Conservation (phyloP, 495 filamentous ascomycete genomes). For the Xylaria bambusicola region DNA sequence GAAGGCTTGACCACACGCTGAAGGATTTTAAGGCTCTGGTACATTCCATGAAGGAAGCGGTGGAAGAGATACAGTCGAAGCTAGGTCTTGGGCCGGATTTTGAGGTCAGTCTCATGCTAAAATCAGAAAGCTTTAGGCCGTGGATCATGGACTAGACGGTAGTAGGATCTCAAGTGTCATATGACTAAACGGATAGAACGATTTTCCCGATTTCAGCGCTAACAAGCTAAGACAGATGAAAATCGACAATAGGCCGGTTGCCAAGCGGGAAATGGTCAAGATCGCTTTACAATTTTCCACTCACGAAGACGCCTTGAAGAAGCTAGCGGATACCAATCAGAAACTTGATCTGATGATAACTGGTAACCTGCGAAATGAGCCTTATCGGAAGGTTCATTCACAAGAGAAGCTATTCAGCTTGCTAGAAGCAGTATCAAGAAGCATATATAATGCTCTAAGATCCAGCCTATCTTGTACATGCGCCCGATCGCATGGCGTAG, state of each 20-base stretch:
- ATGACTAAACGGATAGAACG: not conserved
- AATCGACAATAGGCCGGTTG: conserved; percentile 1
- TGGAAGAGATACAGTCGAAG: conserved; percentile 24
- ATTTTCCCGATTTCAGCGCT: not conserved
- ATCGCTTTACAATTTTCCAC: conserved; percentile 34
- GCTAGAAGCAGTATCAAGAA: conserved; percentile 33
- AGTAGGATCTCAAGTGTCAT: not conserved
- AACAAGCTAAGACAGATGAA: not conserved
- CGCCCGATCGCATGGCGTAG: conserved; percentile 19
- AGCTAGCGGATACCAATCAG: conserved; percentile 34
- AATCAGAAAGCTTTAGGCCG: not conserved
- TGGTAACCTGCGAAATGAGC: conserved; percentile 35
- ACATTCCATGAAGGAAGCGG: conserved; percentile 22
- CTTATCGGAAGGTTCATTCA: conserved; percentile 22
- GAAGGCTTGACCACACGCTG: conserved; percentile 11
- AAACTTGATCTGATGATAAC: conserved; percentile 37
- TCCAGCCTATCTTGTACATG: conserved; percentile 36
- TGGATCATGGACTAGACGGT: not conserved
- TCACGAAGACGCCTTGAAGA: conserved; percentile 32
- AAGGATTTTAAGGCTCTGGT: conserved; percentile 20
- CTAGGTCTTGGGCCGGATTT: conserved; percentile 21
- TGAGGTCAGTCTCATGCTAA: not conserved
- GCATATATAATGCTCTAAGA: conserved; percentile 37
- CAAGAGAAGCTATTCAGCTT: conserved; percentile 27
- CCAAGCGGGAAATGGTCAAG: conserved; percentile 21